Evolutionary conservation across 2,329 filamentous ascomycete genomes (phyloP), one percentile per base, ranked within the genome.

Genomic region (Microascus cirrosus): DNA sequence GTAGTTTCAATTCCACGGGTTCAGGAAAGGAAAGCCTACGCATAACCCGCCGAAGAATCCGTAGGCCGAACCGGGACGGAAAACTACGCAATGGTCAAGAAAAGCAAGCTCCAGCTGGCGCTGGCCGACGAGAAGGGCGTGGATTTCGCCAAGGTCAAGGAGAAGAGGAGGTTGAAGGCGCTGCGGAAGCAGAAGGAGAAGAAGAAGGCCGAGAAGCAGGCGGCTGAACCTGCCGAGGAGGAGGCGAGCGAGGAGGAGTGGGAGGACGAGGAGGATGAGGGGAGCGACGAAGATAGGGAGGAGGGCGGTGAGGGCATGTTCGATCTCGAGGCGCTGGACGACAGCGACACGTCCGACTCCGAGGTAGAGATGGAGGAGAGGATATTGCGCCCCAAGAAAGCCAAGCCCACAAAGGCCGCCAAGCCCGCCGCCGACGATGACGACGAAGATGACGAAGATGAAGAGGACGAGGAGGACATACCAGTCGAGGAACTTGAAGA

Each of bases 401-500:
- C 71, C 60, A 76, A 74, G 71, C 80, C 34, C 39, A n/a, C 74
- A 62, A 77, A 77, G 63, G 36, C 62, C 13, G 63, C 65, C 39
- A 64, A 65, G 56, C 59, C 61, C 57, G 62, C 58, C 24, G 62
- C 57, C 28, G 39, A 50, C 28, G 48, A 32, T 12, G 52, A 54
- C 58, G 20, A 48, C 2, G 69, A 69, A 6, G 73, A 77, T 0
- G 82, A 83, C 0, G 82, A 86, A 0, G 85, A 85, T 1, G 84
- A 86, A 0, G 86, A 88, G 24, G 87, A 91, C 4, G 89, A 93
- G 52, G 90, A 94, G 63, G 91, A 95, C 63, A 91, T 96, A 52
- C 87, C 92, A 3, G 82, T 96, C 62, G 95, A 90, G 35, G 92
- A 96, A 65, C 85, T 94, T 56, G 87, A 89, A 65, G 89, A 89